Conservation (phyloP, 1,284 basidiomycete species). For the Trametes hirsuta region DNA sequence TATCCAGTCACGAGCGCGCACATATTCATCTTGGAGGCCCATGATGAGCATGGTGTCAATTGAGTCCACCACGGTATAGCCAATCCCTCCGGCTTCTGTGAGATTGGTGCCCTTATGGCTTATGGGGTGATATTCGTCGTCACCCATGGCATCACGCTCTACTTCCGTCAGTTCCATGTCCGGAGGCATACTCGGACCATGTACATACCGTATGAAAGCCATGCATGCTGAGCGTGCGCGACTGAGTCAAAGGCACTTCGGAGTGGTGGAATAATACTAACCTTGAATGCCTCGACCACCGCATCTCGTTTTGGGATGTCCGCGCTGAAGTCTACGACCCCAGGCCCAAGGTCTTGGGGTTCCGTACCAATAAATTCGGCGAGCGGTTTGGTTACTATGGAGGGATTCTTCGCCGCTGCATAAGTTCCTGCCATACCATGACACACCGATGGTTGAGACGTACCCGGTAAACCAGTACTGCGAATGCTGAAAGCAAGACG, state of each 20-base stretch:
- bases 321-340: constrained; percentile 43
- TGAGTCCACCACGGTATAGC: constrained; percentile 84
- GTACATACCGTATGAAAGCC: constrained; percentile 72
- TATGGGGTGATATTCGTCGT: constrained; percentile 89
- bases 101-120: constrained; percentile 77
- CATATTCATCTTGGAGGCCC: constrained; percentile 81
- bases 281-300: constrained; percentile 78
- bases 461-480: constrained; percentile 18
- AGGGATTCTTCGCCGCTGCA: constrained; percentile 14
- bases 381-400: constrained; percentile 14
- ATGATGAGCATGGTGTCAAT: constrained; percentile 89
- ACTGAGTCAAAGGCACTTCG: background rate
- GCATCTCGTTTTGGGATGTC: constrained; percentile 70
- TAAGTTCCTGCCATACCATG: background rate
- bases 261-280: constrained; percentile 38
- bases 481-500: constrained; percentile 17
- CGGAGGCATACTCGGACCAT: constrained; percentile 18
- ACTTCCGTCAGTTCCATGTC: constrained; percentile 32
- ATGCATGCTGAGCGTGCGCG: constrained; percentile 61
- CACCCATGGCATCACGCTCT: constrained; percentile 89
- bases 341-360: constrained; percentile 17
- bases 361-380: constrained; percentile 23
- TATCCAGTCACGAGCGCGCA: constrained; percentile 81
- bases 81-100: constrained; percentile 75
- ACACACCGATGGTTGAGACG: background rate